These are phyloP conservation scores for Phoma sp. DNA, from an alignment of 2,329 filamentous ascomycete genomes.

Conservation along the genomic window DNA sequence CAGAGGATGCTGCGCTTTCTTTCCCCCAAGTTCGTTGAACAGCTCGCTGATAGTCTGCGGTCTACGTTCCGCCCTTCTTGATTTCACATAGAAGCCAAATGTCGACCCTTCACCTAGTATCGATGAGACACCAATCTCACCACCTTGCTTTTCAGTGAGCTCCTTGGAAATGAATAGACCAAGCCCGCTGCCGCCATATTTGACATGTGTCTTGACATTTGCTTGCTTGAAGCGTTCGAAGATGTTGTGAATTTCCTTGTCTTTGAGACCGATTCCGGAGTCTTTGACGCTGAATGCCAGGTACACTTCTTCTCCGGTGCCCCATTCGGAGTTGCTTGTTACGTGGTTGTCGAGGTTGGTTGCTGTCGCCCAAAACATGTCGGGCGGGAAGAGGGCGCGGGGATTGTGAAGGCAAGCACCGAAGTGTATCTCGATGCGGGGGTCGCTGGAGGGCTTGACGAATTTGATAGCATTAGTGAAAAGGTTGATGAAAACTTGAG, in stretches of 20 bases:
- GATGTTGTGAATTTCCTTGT: constrained; percentile 49
- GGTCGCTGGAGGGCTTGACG: constrained; percentile 46
- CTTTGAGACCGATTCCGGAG: constrained; percentile 51
- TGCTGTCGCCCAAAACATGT: constrained; percentile 44
- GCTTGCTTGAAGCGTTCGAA: constrained; percentile 49
- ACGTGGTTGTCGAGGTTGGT: constrained; percentile 31
- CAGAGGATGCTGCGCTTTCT: constrained; percentile 16
- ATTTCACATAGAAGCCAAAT: constrained; percentile 56
- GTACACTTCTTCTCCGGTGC: constrained; percentile 49
- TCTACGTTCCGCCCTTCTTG: constrained; percentile 31
- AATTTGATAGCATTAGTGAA: constrained; percentile 63
- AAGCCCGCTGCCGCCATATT: constrained; percentile 55
- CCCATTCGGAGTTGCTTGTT: constrained; percentile 45
- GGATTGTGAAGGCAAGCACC: constrained; percentile 41
- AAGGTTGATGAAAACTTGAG: constrained; percentile 81
- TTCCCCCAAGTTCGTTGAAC: constrained; percentile 9
- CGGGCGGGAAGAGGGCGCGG: constrained; percentile 31
- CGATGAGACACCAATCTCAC: constrained; percentile 56
- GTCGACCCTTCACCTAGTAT: constrained; percentile 48
- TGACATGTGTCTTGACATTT: constrained; percentile 47
- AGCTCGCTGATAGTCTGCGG: constrained; percentile 14
- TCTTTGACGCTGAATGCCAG: constrained; percentile 50
- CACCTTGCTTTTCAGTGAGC: constrained; percentile 55
- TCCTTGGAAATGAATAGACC: constrained; percentile 57
- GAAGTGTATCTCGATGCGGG: constrained; percentile 49